Base-by-base conservation (phyloP, 345 rosid genomes). In the Eutrema heterophyllum region DNA sequence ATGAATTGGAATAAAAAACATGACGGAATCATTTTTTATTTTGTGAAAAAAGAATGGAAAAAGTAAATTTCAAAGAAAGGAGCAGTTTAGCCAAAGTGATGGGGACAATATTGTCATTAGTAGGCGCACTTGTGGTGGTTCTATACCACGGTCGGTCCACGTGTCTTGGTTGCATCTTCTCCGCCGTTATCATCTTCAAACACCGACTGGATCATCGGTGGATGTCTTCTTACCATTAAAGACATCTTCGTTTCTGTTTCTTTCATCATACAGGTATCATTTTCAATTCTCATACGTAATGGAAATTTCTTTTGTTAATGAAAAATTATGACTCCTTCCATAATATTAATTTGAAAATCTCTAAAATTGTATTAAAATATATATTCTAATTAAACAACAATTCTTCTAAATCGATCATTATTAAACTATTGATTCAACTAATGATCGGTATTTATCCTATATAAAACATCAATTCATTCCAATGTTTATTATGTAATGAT, bases 71-170 rank as follows among this genome's bases (percentile, higher is more conserved):
- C 69, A 83, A 72, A 80, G 84, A 84, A 54, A 60, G 73, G 7
- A 86, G 88, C 60, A 87, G 93, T 59, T 86, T 83, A 15, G 98
- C 97, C 45, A 90, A 93, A 80, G 73, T 88, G n/a, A 8, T 85
- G 15, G 98, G 97, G 18, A 88, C 98, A 2, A 43, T 90, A 38
- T 76, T 87, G 24, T 87, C 98, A 41, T 72, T 93, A 41, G 7
- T 68, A 3, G 98, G 98, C 12, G 96, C 97, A 24, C 78, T 87
- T 59, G 82, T 83, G 38, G 92, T 89, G 26, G 84, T 87, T 41
- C 84, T 93, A 0, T 93, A 85, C 62, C 81, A 62, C 38, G 98
- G 98, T 11, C 38, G 98, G 98, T 11, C 97, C 90, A 4, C 76
- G 78, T 0, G 76, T 93, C 67, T 48, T 81, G 29, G 27, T 70